A percentile compares a stretch with the other conserved stretches of the same genome.
Conservation (phyloP, 2,329 filamentous ascomycete species). For the Plenodomus lindquistii region DNA sequence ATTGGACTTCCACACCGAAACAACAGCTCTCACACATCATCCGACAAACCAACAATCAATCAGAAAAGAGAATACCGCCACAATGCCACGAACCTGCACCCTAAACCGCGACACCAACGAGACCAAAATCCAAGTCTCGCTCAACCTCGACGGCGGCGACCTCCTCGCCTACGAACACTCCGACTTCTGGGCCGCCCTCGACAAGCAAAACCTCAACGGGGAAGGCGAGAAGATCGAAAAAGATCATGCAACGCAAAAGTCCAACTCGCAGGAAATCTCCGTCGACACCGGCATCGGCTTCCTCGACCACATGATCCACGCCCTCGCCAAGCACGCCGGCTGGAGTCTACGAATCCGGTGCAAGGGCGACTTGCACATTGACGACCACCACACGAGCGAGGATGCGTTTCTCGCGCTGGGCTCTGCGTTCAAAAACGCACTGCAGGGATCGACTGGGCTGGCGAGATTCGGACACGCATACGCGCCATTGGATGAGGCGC, state of each 20-base stretch:
- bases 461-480: constrained; percentile 92
- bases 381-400: constrained; percentile 98
- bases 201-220: constrained; percentile 41
- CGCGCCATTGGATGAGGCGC: constrained; percentile 90
- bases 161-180: constrained; percentile 55
- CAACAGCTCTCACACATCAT: background rate
- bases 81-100: constrained; percentile 67
- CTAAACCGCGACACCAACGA: constrained; percentile 94
- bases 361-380: constrained; percentile 91
- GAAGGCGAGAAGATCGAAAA: constrained; percentile 47
- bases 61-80: constrained; percentile 10
- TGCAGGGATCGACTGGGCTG: constrained; percentile 78
- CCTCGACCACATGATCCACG: constrained; percentile 98
- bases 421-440: constrained; percentile 76
- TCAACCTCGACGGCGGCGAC: constrained; percentile 89
- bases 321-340: constrained; percentile 90
- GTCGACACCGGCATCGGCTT: constrained; percentile 96
- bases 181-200: constrained; percentile 51
- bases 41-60: background rate
- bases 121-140: constrained; percentile 90
- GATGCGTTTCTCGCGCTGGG: constrained; percentile 93
- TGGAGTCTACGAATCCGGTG: constrained; percentile 87
- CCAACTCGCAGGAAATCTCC: constrained; percentile 81
- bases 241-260: constrained; percentile 81
- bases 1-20: background rate